Conservation (phyloP, 495 filamentous ascomycete genomes). For the Cladorrhinum samala region DNA sequence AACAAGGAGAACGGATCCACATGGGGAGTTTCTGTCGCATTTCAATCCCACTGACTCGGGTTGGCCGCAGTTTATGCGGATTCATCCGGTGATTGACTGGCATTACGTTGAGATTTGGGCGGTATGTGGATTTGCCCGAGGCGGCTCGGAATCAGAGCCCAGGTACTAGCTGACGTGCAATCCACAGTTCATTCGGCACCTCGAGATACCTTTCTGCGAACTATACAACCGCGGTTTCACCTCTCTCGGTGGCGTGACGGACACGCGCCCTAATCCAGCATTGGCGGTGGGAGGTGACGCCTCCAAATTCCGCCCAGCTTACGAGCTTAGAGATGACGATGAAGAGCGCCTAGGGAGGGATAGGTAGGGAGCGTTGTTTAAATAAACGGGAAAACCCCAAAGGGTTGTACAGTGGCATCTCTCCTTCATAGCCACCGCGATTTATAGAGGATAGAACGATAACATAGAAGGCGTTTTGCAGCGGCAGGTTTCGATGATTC, state of each 20-base stretch:
- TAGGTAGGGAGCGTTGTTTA: slow-evolving; percentile 8
- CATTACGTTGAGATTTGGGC: slow-evolving; percentile 94
- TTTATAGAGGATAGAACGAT: slow-evolving; percentile 10
- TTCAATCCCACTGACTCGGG: slow-evolving; percentile 84
- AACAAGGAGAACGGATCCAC: slow-evolving; percentile 86
- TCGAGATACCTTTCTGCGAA: slow-evolving; percentile 72
- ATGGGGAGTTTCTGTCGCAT: slow-evolving; percentile 66
- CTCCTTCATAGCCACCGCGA: background rate
- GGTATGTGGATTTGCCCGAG: slow-evolving; percentile 38
- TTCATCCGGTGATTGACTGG: slow-evolving; percentile 97
- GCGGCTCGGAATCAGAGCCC: background rate
- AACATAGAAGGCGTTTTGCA: slow-evolving; percentile 6
- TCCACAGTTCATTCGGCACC: slow-evolving; percentile 68
- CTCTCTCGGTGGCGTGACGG: slow-evolving; percentile 77
- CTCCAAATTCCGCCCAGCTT: slow-evolving; percentile 68
- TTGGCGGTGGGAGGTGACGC: slow-evolving; percentile 43
- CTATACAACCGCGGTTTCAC: slow-evolving; percentile 68
- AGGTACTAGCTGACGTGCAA: background rate
- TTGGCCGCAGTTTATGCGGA: slow-evolving; percentile 88
- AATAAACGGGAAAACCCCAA: background rate
- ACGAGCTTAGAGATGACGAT: slow-evolving; percentile 74
- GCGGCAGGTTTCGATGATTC: background rate
- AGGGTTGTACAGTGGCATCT: background rate
- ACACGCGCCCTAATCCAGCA: slow-evolving; percentile 85
- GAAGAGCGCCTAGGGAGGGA: slow-evolving; percentile 82